These are phyloP conservation scores for Tricholoma flavovirens DNA, from an alignment of 768 basidiomycete species.

Conservation along the genomic window DNA sequence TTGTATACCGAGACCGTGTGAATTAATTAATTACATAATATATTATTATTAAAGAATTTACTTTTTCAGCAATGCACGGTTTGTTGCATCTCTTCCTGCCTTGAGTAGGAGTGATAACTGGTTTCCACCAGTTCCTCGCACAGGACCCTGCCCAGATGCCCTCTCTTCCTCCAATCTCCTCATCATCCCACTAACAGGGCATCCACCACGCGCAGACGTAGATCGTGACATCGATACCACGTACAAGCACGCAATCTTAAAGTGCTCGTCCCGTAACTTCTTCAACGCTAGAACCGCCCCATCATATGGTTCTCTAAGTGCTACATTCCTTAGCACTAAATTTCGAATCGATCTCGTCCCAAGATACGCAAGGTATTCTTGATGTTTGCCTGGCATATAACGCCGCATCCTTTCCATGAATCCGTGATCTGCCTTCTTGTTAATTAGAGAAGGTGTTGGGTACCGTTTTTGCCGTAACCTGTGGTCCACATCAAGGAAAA, in stretches of 20 bases:
- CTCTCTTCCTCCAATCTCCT: slow-evolving; percentile 30
- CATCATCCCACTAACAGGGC: slow-evolving; percentile 54
- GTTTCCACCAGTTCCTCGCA: slow-evolving; percentile 88
- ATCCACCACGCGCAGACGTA: slow-evolving; percentile 40
- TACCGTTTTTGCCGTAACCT: slow-evolving; percentile 65
- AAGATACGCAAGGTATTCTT: slow-evolving; percentile 74
- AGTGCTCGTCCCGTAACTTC: slow-evolving; percentile 79
- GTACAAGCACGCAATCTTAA: slow-evolving; percentile 84
- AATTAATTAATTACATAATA: neutral
- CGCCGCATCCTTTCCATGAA: slow-evolving; percentile 93
- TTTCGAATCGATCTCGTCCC: slow-evolving; percentile 56
- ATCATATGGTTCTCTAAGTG: slow-evolving; percentile 74
- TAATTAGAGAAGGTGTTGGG: slow-evolving; percentile 59
- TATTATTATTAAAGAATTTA: slow-evolving; percentile 17
- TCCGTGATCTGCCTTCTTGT: slow-evolving; percentile 61
- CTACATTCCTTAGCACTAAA: slow-evolving; percentile 49
- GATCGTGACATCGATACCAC: slow-evolving; percentile 79
- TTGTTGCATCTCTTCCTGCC: slow-evolving; percentile 84
- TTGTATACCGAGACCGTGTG: neutral
- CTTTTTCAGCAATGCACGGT: slow-evolving; percentile 48
- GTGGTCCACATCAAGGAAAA: slow-evolving; percentile 88
- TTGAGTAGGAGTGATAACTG: slow-evolving; percentile 79
- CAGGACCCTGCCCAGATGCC: slow-evolving; percentile 40
- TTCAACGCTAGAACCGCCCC: slow-evolving; percentile 73
- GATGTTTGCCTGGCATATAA: slow-evolving; percentile 94